These are phyloP conservation scores for Gossypium herbaceum DNA, from an alignment of 345 rosid genomes.

Conservation along the genomic window DNA sequence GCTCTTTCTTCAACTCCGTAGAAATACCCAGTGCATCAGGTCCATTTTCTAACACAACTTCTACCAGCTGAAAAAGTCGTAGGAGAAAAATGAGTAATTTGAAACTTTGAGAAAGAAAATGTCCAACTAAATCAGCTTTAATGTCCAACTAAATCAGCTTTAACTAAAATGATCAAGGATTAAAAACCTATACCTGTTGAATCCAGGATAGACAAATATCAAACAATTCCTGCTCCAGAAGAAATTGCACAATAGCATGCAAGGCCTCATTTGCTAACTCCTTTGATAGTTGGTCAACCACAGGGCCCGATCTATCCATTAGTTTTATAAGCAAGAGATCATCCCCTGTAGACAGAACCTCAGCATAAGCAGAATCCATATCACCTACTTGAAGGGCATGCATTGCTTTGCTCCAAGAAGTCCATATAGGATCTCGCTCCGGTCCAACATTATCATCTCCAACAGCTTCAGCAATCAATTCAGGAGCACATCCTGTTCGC, in stretches of 20 bases:
- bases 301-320: conserved; percentile 92
- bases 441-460: conserved; percentile 66
- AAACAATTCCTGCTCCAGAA: conserved; percentile 69
- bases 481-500: conserved; percentile 66
- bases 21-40: conserved; percentile 62
- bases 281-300: conserved; percentile 75
- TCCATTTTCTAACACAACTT: conserved; percentile 77
- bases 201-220: conserved; percentile 93
- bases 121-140: conserved; percentile 6
- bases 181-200: conserved; percentile 65
- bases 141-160: not conserved
- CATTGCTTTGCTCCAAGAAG: conserved; percentile 91
- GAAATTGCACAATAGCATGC: conserved; percentile 68
- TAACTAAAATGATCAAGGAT: not conserved
- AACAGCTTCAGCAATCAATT: conserved; percentile 74
- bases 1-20: conserved; percentile 77
- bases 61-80: conserved; percentile 50
- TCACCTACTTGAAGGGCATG: conserved; percentile 89
- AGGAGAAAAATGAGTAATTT: not conserved
- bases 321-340: conserved; percentile 88
- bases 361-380: conserved; percentile 82
- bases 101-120: not conserved
- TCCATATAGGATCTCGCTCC: conserved; percentile 80
- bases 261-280: conserved; percentile 76
- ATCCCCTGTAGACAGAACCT: conserved; percentile 71